Conservation (phyloP, 148 eudicot species). For the Cornus controversa region DNA sequence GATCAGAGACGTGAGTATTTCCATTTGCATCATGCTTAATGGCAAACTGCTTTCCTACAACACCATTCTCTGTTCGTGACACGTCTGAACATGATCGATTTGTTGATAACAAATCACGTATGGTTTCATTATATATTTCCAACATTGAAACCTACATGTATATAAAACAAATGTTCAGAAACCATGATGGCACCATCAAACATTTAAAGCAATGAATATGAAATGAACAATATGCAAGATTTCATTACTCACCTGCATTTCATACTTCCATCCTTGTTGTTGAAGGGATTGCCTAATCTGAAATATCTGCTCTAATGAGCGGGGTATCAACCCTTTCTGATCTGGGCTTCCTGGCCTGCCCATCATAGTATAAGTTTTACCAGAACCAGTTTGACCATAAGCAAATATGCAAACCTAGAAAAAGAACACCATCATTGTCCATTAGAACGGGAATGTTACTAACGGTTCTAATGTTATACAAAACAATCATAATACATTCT, state of each 20-base stretch:
- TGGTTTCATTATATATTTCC: constrained; percentile 93
- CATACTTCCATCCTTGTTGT: constrained; percentile 96
- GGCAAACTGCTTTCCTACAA: constrained; percentile 70
- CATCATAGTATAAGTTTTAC: constrained; percentile 98
- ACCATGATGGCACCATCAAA: background rate
- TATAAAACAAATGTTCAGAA: background rate
- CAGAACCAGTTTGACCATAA: constrained; percentile 98
- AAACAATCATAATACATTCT: background rate
- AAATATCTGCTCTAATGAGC: constrained; percentile 88
- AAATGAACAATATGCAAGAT: background rate
- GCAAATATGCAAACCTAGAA: constrained; percentile 93
- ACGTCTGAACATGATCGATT: constrained; percentile 46
- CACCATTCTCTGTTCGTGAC: constrained; percentile 45
- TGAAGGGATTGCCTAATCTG: constrained; percentile 71
- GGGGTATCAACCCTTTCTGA: constrained; percentile 88
- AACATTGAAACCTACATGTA: constrained; percentile 83
- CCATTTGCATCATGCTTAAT: constrained; percentile 92
- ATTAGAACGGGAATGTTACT: background rate
- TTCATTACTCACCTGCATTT: constrained; percentile 66
- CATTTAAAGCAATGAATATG: background rate
- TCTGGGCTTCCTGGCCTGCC: constrained; percentile 72
- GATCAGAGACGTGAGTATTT: constrained; percentile 88
- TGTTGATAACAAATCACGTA: constrained; percentile 75
- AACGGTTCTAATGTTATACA: background rate
- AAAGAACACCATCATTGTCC: constrained; percentile 12